Evolutionary conservation across 176 grass and related monocot species (phyloP), one percentile per base, ranked within the genome.

Genomic region (Elymus sibiricus): DNA sequence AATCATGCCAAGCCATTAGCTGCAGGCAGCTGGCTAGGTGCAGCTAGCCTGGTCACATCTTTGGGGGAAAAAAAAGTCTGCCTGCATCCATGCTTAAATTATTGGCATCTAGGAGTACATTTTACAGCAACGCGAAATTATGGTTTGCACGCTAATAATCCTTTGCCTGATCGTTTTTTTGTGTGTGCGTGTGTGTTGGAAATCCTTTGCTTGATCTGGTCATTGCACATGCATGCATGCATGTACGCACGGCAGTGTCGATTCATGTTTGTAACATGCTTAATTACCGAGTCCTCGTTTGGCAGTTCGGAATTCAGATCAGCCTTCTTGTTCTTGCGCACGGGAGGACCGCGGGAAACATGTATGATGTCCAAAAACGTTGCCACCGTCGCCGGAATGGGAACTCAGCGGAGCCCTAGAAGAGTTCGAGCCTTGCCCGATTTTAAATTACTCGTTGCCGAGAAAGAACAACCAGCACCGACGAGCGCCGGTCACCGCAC

Each of bases 211-310:
- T 44, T 44, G 9, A 44, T 44, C 42, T 27, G 12, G 27, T 70
- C 80, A 8, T 37, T 11, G 34, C 86, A 76, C 71, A 58, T 87
- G 80, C 46, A 61, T 70, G 16, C 65, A 68, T 85, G 47, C 5
- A 13, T 46, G 87, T 22, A 29, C 71, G 37, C 35, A 42, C 19
- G 68, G 15, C 43, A 7, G 9, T 11, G 11, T 25, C 15, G 35
- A 4, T 81, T 63, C 78, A 77, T 86, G 82, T 66, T 89, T 68
- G 6, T 5, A 85, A 84, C 87, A 88, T 83, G 74, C 32, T 66
- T 80, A 74, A 74, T 87, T 74, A 59, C 56, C 2, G 68, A 29
- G 6, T 38, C 38, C 5, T 4, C 39, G 59, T 25, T 51, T 37
- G 31, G 19, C 19, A 17, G 16, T 37, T 21, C 9, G 42, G 42